A percentile compares a stretch with the other conserved stretches of the same genome.
These are phyloP conservation scores for Chlamydomonas eustigma DNA, from an alignment of 139 green algal species.

Conservation along the genomic window DNA sequence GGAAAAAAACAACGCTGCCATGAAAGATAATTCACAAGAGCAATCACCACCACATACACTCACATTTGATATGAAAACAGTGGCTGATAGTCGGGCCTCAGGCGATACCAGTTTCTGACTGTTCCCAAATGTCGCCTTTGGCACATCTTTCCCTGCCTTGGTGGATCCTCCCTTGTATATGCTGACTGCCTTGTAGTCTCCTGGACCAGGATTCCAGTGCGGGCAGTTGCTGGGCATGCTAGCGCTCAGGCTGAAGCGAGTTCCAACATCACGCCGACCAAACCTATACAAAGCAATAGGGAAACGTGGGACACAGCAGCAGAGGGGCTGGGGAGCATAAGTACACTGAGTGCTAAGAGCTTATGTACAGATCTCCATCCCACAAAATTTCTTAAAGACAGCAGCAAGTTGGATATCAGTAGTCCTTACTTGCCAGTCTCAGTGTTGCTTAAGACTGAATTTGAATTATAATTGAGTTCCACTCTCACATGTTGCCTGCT, in stretches of 20 bases:
- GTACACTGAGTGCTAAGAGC: too few relatives aligned
- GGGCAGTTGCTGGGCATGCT: slow-evolving; percentile 23
- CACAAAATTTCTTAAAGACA: too few relatives aligned
- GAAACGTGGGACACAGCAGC: too few relatives aligned
- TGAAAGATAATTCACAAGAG: too few relatives aligned
- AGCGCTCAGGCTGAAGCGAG: slow-evolving; percentile 20
- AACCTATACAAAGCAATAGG: slow-evolving; percentile 16
- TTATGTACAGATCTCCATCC: too few relatives aligned
- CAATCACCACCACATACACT: too few relatives aligned
- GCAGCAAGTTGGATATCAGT: too few relatives aligned
- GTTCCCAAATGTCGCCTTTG: slow-evolving; percentile 10
- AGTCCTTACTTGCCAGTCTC: not conserved
- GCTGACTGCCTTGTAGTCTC: slow-evolving; percentile 21
- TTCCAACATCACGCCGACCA: slow-evolving; percentile 17
- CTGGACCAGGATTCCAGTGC: slow-evolving; percentile 29
- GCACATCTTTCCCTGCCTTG: slow-evolving; percentile 8
- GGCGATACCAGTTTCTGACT: slow-evolving; percentile 14
- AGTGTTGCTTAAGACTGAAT: too few relatives aligned
- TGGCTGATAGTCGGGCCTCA: slow-evolving; percentile 2
- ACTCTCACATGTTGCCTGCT: not conserved
- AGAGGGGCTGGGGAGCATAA: too few relatives aligned
- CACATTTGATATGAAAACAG: slow-evolving; percentile 17
- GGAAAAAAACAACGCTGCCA: too few relatives aligned
- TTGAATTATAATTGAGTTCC: too few relatives aligned
- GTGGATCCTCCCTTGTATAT: not conserved